Percentiles rank a stretch among this genome's conserved stretches.
Evolutionary conservation across 176 grass and related monocot genomes (phyloP).

Genomic region (Pharus latifolius): DNA sequence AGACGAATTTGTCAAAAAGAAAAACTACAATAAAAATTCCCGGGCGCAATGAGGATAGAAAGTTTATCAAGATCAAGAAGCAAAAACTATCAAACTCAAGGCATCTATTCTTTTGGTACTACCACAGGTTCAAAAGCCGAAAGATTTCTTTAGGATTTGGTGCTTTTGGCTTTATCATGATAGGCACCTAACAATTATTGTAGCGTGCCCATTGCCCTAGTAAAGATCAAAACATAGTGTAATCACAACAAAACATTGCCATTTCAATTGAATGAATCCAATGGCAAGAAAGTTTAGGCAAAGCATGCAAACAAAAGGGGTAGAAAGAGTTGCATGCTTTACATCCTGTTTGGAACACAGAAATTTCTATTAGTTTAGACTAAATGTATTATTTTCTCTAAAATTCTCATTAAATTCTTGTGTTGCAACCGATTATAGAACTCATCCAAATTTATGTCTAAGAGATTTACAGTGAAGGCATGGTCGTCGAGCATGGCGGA

Average conservation of each 20-base stretch:
- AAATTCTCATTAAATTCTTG: too few species aligned
- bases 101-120: conserved; percentile 47
- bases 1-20: not conserved
- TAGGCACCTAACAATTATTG: conserved; percentile 32
- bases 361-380: too few species aligned
- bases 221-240: conserved; percentile 3
- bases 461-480: conserved; percentile 20
- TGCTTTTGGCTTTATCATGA: conserved; percentile 36
- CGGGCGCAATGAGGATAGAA: conserved; percentile 3
- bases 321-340: not conserved
- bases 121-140: conserved; percentile 30
- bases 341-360: too few species aligned
- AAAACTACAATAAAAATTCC: not conserved
- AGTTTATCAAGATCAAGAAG: conserved; percentile 21
- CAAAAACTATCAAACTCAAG: conserved; percentile 31
- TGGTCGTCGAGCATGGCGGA: conserved; percentile 27
- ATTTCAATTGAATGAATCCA: conserved; percentile 16
- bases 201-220: not conserved
- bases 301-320: not conserved
- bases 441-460: not conserved
- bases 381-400: too few species aligned
- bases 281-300: conserved; percentile 25
- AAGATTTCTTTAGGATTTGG: conserved; percentile 32
- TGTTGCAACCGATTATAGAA: too few species aligned
- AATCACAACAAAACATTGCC: not conserved